These are phyloP conservation scores for Phaseolus coccineus DNA, from an alignment of 331 rosid species.

Conservation along the genomic window DNA sequence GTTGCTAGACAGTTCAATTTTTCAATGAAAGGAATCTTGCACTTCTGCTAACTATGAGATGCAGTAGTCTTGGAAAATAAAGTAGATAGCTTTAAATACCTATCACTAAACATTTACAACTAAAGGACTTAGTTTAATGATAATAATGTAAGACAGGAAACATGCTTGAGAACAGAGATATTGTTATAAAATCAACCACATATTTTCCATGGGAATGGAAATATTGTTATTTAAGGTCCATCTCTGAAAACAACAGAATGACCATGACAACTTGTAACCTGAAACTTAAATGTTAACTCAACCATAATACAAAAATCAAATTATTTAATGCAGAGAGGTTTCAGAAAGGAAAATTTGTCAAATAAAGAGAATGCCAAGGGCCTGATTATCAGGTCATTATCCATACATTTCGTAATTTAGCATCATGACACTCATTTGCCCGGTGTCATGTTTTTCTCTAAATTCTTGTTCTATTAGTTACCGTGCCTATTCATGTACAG, in stretches of 20 bases:
- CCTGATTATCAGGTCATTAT: not conserved
- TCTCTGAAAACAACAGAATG: not conserved
- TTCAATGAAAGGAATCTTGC: slow-evolving; percentile 3
- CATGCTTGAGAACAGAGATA: slow-evolving; percentile 7
- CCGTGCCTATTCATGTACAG: not conserved
- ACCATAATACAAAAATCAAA: slow-evolving; percentile 11
- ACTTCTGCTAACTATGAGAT: not conserved
- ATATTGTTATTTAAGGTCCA: not conserved
- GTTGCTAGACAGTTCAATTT: slow-evolving; percentile 1
- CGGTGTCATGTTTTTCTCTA: not conserved
- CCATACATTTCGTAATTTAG: not conserved
- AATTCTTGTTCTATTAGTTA: not conserved
- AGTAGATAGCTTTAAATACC: not conserved
- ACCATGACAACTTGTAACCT: not conserved
- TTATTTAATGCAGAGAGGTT: slow-evolving; percentile 19
- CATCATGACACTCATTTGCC: not conserved
- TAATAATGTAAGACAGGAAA: not conserved
- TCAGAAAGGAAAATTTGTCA: not conserved
- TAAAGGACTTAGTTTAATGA: not conserved
- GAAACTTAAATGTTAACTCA: not conserved
- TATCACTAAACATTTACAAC: slow-evolving; percentile 2
- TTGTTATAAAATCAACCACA: slow-evolving; percentile 5
- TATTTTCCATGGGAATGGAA: slow-evolving; percentile 1
- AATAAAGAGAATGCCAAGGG: not conserved
- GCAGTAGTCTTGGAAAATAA: slow-evolving; percentile 6